Conservation (phyloP, 2,329 filamentous ascomycete genomes). For the Xylaria multiplex region DNA sequence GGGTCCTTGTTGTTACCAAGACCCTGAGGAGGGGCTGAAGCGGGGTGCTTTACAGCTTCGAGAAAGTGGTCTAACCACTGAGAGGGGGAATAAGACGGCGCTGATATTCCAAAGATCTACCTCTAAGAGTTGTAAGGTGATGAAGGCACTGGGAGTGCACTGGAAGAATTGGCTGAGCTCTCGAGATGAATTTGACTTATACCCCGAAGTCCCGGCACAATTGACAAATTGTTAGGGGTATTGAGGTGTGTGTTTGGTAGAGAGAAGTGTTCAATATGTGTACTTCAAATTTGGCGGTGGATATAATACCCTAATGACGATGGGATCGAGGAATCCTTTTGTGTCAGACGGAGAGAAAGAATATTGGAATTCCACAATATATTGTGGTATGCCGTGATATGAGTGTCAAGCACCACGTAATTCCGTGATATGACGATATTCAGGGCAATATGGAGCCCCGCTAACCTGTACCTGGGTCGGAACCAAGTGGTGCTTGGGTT, state of each 20-base stretch:
- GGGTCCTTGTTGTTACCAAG: constrained; percentile 35
- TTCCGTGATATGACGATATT: constrained; percentile 47
- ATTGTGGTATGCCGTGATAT: constrained; percentile 41
- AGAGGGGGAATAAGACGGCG: constrained; percentile 2
- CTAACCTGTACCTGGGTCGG: constrained; percentile 34
- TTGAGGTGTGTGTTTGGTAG: background rate
- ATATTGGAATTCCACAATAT: constrained; percentile 16
- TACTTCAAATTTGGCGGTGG: background rate
- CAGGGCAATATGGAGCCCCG: constrained; percentile 39
- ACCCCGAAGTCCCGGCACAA: background rate
- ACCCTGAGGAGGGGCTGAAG: constrained; percentile 40
- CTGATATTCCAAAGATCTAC: constrained; percentile 1
- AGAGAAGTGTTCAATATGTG: background rate
- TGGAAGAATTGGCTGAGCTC: background rate
- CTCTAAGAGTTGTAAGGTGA: constrained; percentile 15
- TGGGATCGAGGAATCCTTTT: background rate
- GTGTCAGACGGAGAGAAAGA: constrained; percentile 9
- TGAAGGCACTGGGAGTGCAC: background rate
- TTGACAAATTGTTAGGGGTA: background rate
- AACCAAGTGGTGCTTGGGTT: constrained; percentile 36
- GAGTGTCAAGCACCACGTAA: constrained; percentile 39
- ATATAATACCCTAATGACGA: background rate
- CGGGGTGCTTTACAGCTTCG: constrained; percentile 36
- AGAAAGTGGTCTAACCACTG: constrained; percentile 9
- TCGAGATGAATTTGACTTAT: constrained; percentile 4